Conservation (phyloP, 768 basidiomycete genomes). For the Aureoboletus auriporus region DNA sequence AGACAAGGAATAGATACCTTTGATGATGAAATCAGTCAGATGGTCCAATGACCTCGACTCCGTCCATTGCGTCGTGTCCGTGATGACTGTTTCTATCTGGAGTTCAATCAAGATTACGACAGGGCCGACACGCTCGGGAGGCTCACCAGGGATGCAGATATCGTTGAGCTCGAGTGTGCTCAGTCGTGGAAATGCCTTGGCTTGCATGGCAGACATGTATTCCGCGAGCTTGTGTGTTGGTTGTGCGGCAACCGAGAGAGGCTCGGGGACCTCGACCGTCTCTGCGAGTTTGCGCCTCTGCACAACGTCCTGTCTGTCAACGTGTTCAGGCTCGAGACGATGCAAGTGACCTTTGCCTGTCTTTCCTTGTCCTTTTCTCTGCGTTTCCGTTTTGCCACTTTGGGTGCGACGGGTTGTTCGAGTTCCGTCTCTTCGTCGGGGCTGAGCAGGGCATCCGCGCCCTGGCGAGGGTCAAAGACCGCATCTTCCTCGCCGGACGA, state of each 20-base stretch:
- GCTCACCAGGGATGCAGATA: constrained; percentile 70
- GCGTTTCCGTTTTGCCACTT: constrained; percentile 61
- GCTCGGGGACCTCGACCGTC: constrained; percentile 33
- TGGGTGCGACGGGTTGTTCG: not conserved
- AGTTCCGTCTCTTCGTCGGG: constrained; percentile 39
- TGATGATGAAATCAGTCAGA: constrained; percentile 70
- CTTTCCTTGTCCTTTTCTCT: constrained; percentile 72
- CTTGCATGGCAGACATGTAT: constrained; percentile 63
- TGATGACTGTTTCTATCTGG: constrained; percentile 65
- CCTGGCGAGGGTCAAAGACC: constrained; percentile 22
- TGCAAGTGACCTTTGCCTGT: constrained; percentile 55
- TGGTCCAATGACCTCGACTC: constrained; percentile 67
- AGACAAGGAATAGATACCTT: constrained; percentile 45
- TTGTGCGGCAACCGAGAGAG: constrained; percentile 50
- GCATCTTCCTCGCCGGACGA: constrained; percentile 55
- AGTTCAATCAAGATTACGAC: constrained; percentile 44
- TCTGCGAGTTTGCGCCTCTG: constrained; percentile 68
- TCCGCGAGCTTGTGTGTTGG: constrained; percentile 54
- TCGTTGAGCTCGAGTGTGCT: constrained; percentile 80
- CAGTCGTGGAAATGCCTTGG: constrained; percentile 62
- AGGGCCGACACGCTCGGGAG: not conserved
- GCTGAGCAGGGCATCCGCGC: constrained; percentile 37
- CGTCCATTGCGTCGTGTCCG: constrained; percentile 73
- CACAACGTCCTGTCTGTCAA: constrained; percentile 6
- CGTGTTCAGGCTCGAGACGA: constrained; percentile 1